Evolutionary conservation across 2,329 filamentous ascomycete genomes (phyloP), one percentile per base, ranked within the genome.

Genomic region (Colletotrichum sp.): DNA sequence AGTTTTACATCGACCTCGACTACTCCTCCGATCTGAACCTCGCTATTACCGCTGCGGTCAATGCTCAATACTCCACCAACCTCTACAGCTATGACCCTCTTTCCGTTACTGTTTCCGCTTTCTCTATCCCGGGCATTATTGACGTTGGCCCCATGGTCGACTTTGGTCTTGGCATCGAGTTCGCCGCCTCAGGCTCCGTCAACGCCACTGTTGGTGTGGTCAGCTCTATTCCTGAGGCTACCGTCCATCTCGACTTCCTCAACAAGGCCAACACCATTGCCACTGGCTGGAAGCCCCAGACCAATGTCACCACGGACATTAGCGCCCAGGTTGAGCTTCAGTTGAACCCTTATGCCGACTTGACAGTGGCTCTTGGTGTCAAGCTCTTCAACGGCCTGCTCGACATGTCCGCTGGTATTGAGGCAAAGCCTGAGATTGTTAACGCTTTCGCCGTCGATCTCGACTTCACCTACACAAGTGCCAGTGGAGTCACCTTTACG

Each of bases 1-100:
- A 81, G 52, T 81, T 88, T 9, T 85, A 84, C 78, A 85, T 88
- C 63, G 86, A 88, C 72, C 81, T 88, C 68, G 85, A 87, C 71
- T 81, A 78, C 4, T 76, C 83, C 1, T 85, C 83, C 76, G 80
- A 78, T 57, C 32, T 76, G 21, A 81, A 83, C 13, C 82, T 81
- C 6, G 83, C 78, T 18, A 72, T 89, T 36, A 82, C 82, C 34
- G 81, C 85, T 28, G 80, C 82, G 8, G 80, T 86, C 13, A 81
- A 78, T 4, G 82, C 82, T 2, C 72, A 82, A 1, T 85, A 84
- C 76, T 79, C 78, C 66, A 82, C 82, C 8, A 81, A 80, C 15
- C 80, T 86, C 15, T 82, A 85, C 74, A 81, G 79, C 26, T 87
- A 86, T 78, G 76, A 83, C 28, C 84, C 85, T 3, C 80, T 80